These are phyloP conservation scores for Gossypium mustelinum DNA, from an alignment of 345 rosid genomes.

Conservation along the genomic window DNA sequence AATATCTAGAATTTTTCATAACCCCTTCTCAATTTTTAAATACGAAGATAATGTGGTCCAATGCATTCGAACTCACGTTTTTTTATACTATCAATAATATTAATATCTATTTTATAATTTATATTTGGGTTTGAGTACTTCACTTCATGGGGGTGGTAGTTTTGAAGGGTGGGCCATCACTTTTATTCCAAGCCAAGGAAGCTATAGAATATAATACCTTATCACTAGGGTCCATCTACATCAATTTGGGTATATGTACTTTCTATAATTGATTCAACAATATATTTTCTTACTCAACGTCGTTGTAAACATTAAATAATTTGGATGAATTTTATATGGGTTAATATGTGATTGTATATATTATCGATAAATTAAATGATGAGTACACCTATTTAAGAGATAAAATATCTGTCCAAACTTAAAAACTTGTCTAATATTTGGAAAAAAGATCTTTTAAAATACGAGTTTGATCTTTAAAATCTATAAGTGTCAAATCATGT, in stretches of 20 bases:
- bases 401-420: rapidly evolving
- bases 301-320: not conserved
- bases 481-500: too few relatives aligned
- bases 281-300: not conserved
- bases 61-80: rapidly evolving
- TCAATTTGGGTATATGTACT: not conserved
- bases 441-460: too few relatives aligned
- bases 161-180: conserved; percentile 29
- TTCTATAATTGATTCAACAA: not conserved
- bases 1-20: rapidly evolving
- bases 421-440: too few relatives aligned
- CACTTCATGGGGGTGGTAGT: conserved; percentile 11
- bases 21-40: rapidly evolving
- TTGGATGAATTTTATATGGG: too few relatives aligned
- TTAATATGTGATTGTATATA: too few relatives aligned
- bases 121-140: conserved; percentile 3
- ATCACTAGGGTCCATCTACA: not conserved
- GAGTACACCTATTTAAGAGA: too few relatives aligned
- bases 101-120: not conserved
- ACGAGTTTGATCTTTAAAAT: too few relatives aligned
- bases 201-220: not conserved
- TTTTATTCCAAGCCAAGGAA: conserved; percentile 48
- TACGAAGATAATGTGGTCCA: rapidly evolving
- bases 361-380: too few relatives aligned
- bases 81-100: too few relatives aligned